These are phyloP conservation scores for Solanum dulcamara DNA, from an alignment of 257 asterid genomes.

Conservation along the genomic window DNA sequence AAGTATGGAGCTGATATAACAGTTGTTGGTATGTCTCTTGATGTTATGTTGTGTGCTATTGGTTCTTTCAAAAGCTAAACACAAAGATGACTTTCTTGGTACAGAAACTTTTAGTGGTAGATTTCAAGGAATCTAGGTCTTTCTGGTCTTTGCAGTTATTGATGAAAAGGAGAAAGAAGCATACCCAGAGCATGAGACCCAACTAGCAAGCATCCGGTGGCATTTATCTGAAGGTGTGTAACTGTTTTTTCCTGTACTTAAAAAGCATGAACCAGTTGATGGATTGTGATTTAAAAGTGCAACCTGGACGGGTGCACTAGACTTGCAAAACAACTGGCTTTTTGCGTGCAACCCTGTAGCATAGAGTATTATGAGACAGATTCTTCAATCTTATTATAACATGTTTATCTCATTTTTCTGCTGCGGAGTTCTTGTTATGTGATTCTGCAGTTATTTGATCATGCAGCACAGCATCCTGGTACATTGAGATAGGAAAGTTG, in stretches of 20 bases:
- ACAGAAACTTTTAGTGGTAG: constrained; percentile 10
- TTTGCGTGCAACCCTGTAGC: not conserved
- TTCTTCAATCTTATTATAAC: not conserved
- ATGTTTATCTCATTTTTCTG: not conserved
- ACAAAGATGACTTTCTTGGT: constrained; percentile 1
- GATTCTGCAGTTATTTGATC: not conserved
- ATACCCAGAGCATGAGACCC: constrained; percentile 74
- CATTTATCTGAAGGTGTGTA: constrained; percentile 83
- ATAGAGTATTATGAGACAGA: not conserved
- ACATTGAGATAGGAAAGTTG: not conserved
- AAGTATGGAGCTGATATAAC: constrained; percentile 96
- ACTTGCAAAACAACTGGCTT: not conserved
- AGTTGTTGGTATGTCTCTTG: constrained; percentile 58
- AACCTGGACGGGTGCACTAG: not conserved
- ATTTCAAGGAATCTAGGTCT: constrained; percentile 6
- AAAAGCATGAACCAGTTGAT: not conserved
- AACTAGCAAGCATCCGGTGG: constrained; percentile 84
- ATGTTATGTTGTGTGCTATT: not conserved
- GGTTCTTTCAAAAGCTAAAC: not conserved
- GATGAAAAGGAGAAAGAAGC: constrained; percentile 80
- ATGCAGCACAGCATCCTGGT: not conserved
- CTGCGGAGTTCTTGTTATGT: not conserved
- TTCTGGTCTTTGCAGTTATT: constrained; percentile 54
- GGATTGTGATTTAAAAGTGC: not conserved
- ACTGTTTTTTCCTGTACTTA: not conserved